phyloP scores from a whole-genome alignment of 495 filamentous ascomycete genomes.

The Neurospora cerealis region DNA sequence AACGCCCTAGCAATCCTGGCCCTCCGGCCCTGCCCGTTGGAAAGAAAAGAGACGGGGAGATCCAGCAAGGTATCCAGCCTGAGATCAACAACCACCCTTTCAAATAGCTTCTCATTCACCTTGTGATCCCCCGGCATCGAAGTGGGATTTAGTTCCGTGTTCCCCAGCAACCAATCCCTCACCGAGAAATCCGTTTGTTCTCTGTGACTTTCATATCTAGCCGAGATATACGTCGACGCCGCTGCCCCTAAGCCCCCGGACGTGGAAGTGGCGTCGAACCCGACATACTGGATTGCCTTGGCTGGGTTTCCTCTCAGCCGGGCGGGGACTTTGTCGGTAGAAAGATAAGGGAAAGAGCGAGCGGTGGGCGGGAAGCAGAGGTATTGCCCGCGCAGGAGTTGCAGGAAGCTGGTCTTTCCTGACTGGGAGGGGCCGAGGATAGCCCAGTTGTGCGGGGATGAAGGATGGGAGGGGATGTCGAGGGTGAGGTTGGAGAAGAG shows the following conservation, averaged over 20 bases:
- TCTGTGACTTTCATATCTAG: slow-evolving; percentile 81
- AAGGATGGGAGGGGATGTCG: slow-evolving; percentile 41
- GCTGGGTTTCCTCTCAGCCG: slow-evolving; percentile 40
- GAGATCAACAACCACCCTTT: slow-evolving; percentile 55
- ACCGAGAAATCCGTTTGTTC: slow-evolving; percentile 85
- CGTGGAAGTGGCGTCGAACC: slow-evolving; percentile 57
- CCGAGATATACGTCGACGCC: slow-evolving; percentile 71
- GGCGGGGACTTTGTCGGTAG: slow-evolving; percentile 47
- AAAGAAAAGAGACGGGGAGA: slow-evolving; percentile 77
- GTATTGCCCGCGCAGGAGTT: slow-evolving; percentile 63
- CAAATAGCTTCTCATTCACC: slow-evolving; percentile 37
- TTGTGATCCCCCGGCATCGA: slow-evolving; percentile 35
- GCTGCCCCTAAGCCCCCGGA: slow-evolving; percentile 21
- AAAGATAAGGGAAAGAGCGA: slow-evolving; percentile 66
- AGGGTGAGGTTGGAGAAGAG: slow-evolving; percentile 62
- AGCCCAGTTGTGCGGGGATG: slow-evolving; percentile 52
- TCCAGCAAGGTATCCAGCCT: slow-evolving; percentile 53
- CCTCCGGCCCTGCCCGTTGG: slow-evolving; percentile 84
- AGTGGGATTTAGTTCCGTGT: slow-evolving; percentile 59
- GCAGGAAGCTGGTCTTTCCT: slow-evolving; percentile 64
- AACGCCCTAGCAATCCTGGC: slow-evolving; percentile 82
- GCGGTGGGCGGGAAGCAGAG: slow-evolving; percentile 62
- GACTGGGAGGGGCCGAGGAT: slow-evolving; percentile 62
- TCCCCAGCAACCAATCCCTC: slow-evolving; percentile 63
- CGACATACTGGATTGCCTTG: slow-evolving; percentile 71